Conservation (phyloP, 2,329 filamentous ascomycete species). For the Metarhizium album region DNA sequence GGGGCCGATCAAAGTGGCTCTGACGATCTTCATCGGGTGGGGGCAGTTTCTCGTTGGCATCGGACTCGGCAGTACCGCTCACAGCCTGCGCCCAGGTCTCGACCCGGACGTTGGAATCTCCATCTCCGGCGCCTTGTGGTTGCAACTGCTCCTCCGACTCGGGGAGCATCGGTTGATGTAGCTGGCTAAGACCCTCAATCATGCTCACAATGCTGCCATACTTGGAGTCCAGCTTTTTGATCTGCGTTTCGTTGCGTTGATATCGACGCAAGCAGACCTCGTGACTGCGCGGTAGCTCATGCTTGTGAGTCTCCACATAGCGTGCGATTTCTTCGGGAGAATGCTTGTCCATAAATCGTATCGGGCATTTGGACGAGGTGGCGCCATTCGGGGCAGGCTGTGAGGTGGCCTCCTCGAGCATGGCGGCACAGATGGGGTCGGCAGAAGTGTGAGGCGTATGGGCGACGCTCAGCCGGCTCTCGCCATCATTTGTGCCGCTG, state of each 20-base stretch:
- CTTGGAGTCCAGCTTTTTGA: slow-evolving; percentile 83
- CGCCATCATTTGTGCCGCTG: slow-evolving; percentile 18
- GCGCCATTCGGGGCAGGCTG: slow-evolving; percentile 39
- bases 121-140: slow-evolving; percentile 33
- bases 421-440: slow-evolving; percentile 54
- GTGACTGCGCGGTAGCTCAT: slow-evolving; percentile 87
- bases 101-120: slow-evolving; percentile 57
- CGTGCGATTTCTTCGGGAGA: slow-evolving; percentile 86
- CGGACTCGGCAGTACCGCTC: slow-evolving; percentile 37
- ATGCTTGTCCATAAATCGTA: slow-evolving; percentile 84
- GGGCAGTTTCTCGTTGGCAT: slow-evolving; percentile 27
- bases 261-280: slow-evolving; percentile 86
- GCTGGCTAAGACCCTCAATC: slow-evolving; percentile 80
- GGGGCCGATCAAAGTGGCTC: slow-evolving; percentile 68
- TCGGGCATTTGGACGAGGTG: slow-evolving; percentile 65
- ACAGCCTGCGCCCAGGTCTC: slow-evolving; percentile 79
- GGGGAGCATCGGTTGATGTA: slow-evolving; percentile 80
- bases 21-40: slow-evolving; percentile 44
- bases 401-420: slow-evolving; percentile 49
- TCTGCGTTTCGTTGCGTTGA: slow-evolving; percentile 74
- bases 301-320: slow-evolving; percentile 92
- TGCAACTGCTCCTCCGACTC: slow-evolving; percentile 35
- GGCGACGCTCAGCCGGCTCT: slow-evolving; percentile 18
- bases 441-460: slow-evolving; percentile 36
- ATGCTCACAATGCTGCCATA: slow-evolving; percentile 88